These are phyloP conservation scores for Microbotryum silenes-acaulis DNA, from an alignment of 1,284 basidiomycete genomes.

Conservation along the genomic window DNA sequence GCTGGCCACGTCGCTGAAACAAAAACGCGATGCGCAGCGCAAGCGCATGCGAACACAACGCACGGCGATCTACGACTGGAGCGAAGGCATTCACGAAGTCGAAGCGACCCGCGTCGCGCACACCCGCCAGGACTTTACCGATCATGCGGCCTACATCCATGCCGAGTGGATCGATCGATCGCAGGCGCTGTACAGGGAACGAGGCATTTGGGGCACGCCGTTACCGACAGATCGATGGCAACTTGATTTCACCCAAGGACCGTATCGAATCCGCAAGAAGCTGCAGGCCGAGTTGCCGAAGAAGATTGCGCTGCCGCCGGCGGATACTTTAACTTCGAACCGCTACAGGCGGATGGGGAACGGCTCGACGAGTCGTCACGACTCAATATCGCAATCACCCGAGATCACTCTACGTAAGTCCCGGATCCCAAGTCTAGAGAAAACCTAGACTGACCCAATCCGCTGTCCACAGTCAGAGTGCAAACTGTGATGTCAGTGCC, in stretches of 20 bases:
- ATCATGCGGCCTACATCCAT: slow-evolving; percentile 1
- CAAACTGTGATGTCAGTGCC: too few species aligned
- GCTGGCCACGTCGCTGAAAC: not conserved
- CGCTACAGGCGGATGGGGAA: too few species aligned
- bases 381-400: not conserved
- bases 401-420: not conserved
- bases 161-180: slow-evolving; percentile 6
- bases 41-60: slow-evolving; percentile 8
- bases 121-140: slow-evolving; percentile 10
- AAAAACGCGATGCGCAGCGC: not conserved
- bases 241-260: slow-evolving; percentile 21
- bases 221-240: not conserved
- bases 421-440: not conserved
- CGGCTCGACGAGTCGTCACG: not conserved
- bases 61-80: slow-evolving; percentile 6
- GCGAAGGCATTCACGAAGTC: slow-evolving; percentile 9
- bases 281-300: slow-evolving; percentile 1
- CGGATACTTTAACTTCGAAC: too few species aligned
- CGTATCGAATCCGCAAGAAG: slow-evolving; percentile 18
- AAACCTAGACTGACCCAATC: not conserved
- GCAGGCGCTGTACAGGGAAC: not conserved
- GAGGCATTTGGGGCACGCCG: slow-evolving; percentile 2
- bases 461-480: too few species aligned
- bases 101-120: slow-evolving; percentile 9
- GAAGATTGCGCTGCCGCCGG: not conserved